Conservation (phyloP, 2,329 filamentous ascomycete species). For the Mycosphaerella sp. region DNA sequence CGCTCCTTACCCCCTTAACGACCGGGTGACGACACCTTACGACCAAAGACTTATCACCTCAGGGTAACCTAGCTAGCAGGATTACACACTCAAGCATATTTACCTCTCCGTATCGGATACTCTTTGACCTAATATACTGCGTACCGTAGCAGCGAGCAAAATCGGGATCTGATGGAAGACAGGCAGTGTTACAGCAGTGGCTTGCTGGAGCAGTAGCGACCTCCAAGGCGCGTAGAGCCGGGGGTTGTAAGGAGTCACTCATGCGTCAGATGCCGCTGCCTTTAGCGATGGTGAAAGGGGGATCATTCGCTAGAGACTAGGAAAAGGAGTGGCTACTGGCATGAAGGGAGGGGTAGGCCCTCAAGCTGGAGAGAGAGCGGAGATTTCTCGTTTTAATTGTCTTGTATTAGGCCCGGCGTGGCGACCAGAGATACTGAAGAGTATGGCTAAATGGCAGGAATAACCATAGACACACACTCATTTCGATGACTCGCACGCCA, state of each 20-base stretch:
- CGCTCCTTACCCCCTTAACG: constrained; percentile 16
- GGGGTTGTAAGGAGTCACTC: neutral
- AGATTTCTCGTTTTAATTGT: constrained; percentile 7
- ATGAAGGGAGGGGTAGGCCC: neutral
- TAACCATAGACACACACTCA: constrained; percentile 14
- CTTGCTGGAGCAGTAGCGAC: neutral
- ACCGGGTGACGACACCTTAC: constrained; percentile 29
- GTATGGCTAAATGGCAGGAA: constrained; percentile 10
- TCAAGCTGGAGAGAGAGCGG: neutral
- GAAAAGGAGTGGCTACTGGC: neutral
- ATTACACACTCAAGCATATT: constrained; percentile 18
- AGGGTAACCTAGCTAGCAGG: constrained; percentile 32
- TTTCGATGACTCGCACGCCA: constrained; percentile 10
- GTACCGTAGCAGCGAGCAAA: neutral
- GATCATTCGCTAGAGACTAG: neutral
- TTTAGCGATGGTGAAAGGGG: constrained; percentile 3
- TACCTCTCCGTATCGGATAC: constrained; percentile 23
- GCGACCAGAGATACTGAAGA: constrained; percentile 5
- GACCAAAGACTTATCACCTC: constrained; percentile 36
- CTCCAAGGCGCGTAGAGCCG: neutral
- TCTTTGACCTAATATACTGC: constrained; percentile 21
- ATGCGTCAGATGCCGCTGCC: constrained; percentile 3
- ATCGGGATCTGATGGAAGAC: neutral
- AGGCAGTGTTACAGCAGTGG: neutral
- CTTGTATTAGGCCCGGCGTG: constrained; percentile 9